Evolutionary conservation across 768 basidiomycete species (phyloP).

Genomic region (Lentinula sp.): DNA sequence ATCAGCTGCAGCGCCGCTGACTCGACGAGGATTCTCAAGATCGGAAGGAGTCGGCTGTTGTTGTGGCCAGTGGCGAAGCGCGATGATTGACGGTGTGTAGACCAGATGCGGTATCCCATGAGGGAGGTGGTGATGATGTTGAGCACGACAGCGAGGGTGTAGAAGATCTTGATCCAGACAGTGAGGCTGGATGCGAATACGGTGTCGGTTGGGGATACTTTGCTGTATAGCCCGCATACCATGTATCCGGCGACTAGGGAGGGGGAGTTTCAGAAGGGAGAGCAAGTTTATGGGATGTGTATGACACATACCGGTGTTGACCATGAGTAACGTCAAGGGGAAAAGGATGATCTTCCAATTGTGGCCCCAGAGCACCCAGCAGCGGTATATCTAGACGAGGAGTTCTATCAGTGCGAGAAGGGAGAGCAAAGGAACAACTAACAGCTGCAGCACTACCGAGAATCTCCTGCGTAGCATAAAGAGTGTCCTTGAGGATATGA

Average conservation of each 20-base stretch:
- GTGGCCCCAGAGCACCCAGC: slow-evolving; percentile 15
- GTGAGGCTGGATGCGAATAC: slow-evolving; percentile 13
- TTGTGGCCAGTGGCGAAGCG: not conserved
- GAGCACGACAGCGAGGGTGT: slow-evolving; percentile 13
- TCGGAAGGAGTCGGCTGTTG: slow-evolving; percentile 4
- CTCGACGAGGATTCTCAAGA: slow-evolving; percentile 14
- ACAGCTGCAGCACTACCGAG: slow-evolving; percentile 14
- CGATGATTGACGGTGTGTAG: slow-evolving; percentile 4
- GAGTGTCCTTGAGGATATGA: slow-evolving; percentile 14
- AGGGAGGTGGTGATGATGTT: slow-evolving; percentile 16
- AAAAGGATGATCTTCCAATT: slow-evolving; percentile 8
- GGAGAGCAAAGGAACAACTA: not conserved
- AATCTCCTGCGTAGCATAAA: slow-evolving; percentile 14
- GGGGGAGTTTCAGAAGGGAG: not conserved
- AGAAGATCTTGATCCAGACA: slow-evolving; percentile 14
- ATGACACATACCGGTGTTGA: slow-evolving; percentile 8
- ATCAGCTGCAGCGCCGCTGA: slow-evolving; percentile 15
- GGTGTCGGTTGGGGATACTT: slow-evolving; percentile 4
- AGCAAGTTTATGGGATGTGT: not conserved
- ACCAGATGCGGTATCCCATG: slow-evolving; percentile 15
- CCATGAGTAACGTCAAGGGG: slow-evolving; percentile 10
- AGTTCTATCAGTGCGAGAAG: not conserved
- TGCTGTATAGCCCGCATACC: slow-evolving; percentile 9
- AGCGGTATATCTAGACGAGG: slow-evolving; percentile 14
- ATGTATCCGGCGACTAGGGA: slow-evolving; percentile 13